Conservation (phyloP, 2,329 filamentous ascomycete genomes). For the Cyclaneusma minus region DNA sequence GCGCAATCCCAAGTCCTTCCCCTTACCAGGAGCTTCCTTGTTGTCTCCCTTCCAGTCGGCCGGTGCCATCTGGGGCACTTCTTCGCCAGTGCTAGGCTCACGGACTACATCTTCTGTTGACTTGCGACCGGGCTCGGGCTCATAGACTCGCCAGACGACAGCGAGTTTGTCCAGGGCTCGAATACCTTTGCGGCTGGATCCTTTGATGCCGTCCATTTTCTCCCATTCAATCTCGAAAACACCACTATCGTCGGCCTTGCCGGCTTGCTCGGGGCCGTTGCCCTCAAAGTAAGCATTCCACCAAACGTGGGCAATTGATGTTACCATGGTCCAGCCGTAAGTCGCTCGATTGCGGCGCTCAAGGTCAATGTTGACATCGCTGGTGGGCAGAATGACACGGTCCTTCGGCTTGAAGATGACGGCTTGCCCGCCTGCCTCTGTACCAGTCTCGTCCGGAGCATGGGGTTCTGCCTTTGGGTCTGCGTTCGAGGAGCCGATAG, state of each 20-base stretch:
- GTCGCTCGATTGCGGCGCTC: slow-evolving; percentile 71
- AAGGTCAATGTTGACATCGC: slow-evolving; percentile 80
- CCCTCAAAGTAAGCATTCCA: slow-evolving; percentile 94
- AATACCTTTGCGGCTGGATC: slow-evolving; percentile 67
- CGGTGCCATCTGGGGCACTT: slow-evolving; percentile 47
- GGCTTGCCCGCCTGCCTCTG: slow-evolving; percentile 47
- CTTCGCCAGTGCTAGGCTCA: slow-evolving; percentile 50
- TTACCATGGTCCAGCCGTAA: slow-evolving; percentile 77
- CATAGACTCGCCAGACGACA: slow-evolving; percentile 59
- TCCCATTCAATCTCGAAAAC: slow-evolving; percentile 61
- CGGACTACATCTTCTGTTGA: slow-evolving; percentile 31
- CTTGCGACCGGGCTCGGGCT: slow-evolving; percentile 10
- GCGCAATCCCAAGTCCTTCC: slow-evolving; percentile 54
- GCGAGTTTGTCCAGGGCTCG: slow-evolving; percentile 68
- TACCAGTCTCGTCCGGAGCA: slow-evolving; percentile 19
- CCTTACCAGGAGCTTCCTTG: slow-evolving; percentile 27
- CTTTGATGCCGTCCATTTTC: slow-evolving; percentile 87
- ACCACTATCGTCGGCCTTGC: slow-evolving; percentile 51
- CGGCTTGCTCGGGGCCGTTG: slow-evolving; percentile 50
- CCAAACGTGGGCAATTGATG: slow-evolving; percentile 88
- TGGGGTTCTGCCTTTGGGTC: slow-evolving; percentile 10
- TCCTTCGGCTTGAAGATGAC: slow-evolving; percentile 62
- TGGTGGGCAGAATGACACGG: slow-evolving; percentile 58
- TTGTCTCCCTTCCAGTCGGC: slow-evolving; percentile 61
- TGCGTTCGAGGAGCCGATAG: background rate